Evolutionary conservation across 2,329 filamentous ascomycete genomes (phyloP).

Genomic region (Cytospora schulzeri): DNA sequence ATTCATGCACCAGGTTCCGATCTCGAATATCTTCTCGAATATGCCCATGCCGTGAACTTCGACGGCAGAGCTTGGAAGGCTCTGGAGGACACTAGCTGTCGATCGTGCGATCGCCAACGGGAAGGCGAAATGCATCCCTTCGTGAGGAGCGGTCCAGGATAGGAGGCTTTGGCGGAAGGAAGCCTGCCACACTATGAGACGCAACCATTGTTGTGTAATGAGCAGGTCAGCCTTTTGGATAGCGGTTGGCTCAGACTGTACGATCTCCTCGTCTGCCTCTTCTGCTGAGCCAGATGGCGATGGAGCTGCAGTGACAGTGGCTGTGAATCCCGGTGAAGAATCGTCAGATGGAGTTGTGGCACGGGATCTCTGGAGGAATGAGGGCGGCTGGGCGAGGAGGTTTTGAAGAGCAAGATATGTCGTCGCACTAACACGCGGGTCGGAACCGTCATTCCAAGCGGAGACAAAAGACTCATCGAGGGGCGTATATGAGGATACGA

Average conservation of each 20-base stretch:
- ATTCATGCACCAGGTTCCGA: constrained; percentile 48
- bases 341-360: constrained; percentile 33
- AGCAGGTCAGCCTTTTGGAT: constrained; percentile 70
- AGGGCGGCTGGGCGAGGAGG: constrained; percentile 37
- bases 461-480: constrained; percentile 66
- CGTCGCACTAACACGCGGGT: constrained; percentile 38
- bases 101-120: constrained; percentile 64
- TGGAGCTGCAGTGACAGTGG: constrained; percentile 21
- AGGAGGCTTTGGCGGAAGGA: constrained; percentile 67
- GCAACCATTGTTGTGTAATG: constrained; percentile 71
- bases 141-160: constrained; percentile 59
- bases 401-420: constrained; percentile 42
- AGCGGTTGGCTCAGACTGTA: constrained; percentile 56
- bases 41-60: constrained; percentile 54
- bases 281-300: constrained; percentile 22
- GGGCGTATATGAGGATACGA: constrained; percentile 63
- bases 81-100: constrained; percentile 48
- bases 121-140: constrained; percentile 63
- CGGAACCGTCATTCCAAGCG: constrained; percentile 63
- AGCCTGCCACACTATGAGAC: constrained; percentile 72
- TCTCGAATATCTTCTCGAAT: constrained; percentile 53
- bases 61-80: constrained; percentile 44
- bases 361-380: constrained; percentile 34
- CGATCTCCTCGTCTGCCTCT: constrained; percentile 48
- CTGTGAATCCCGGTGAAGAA: constrained; percentile 31